Base-by-base conservation (phyloP, 1,284 basidiomycete genomes). In the Cryptococcus sp. region DNA sequence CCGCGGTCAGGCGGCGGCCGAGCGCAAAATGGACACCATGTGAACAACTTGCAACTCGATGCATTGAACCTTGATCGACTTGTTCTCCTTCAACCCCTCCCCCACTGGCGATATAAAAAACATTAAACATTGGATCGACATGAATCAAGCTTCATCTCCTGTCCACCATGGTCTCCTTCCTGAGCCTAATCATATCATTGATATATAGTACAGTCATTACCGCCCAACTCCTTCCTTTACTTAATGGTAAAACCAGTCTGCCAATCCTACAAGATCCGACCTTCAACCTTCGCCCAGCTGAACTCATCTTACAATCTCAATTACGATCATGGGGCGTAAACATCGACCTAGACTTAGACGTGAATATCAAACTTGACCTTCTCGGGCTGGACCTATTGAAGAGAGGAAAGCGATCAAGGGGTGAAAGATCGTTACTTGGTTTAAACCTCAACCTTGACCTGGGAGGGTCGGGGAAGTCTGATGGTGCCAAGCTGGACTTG, bases 241-340 rank as follows among this genome's bases (percentile, higher is more conserved):
- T 28, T 11, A 11, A 28, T 28, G 28, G 28, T 28, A 28, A 28
- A 28, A 28, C 28, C 28, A 11, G 11, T n/a, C 41, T 58, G 3
- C 53, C 55, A 2, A 50, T 56, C 24, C 47, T 60, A 16, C 46
- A 56, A 11, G 53, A 54, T 36, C 52, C 55, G 14, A 25, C 55
- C 7, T 60, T 53, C 45, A 42, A 51, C 21, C 46, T 54, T 13
- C 28, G 52, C 10, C 45, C 56, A 2, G 56, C 48, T 14, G 57
- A 59, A 24, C 19, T 53, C 2, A 42, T 59, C 16, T 36, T 59
- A 9, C 31, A 31, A 9, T 48, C 49, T 36, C 60, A 62, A 36
- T 47, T 57, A 16, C 34, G 45, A 11, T 56, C 60, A 19, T 59
- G 57, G 57, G 53, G 51, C 32, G 52, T 61, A 18, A 31, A 45